Base-by-base conservation (phyloP, 345 rosid genomes). In the Citrus glauca region DNA sequence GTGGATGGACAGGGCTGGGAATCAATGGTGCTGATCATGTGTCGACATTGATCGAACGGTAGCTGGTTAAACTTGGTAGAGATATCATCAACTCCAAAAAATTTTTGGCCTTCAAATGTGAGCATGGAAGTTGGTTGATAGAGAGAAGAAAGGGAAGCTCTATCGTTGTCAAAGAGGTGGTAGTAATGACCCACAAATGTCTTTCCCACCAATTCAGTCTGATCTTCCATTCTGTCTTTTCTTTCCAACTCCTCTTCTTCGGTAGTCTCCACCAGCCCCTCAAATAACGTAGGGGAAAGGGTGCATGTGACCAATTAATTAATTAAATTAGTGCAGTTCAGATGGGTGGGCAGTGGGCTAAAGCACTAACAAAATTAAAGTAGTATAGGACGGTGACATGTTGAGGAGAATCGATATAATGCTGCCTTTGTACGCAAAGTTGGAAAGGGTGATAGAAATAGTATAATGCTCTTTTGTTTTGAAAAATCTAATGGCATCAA, bases 101-200 rank as follows among this genome's bases (percentile, higher is more conserved):
- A 48, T 79, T 84, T 87, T 78, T 91, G 92, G 19, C 98, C 97
- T 76, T 94, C 97, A 9, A 94, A 92, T 53, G 91, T 89, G n/a
- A 94, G 88, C 90, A 91, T 88, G 48, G 98, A 94, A 71, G 80
- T 74, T 4, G 90, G 82, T 74, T 86, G 89, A 84, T 92, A 92
- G 32, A 94, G 94, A 9, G 87, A 71, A 4, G 84, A 72, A 4
- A 94, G 86, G 20, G 91, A 81, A 1, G 82, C 24, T 14, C 97
- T 83, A 77, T 89, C 90, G 2, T 75, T 86, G 66, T 94, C 97
- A 69, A 94, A 92, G 64, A 92, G 92, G 69, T 85, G 72, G 84
- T 90, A 91, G 80, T 92, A 94, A 74, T 91, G 94, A 80, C 88
- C 86, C 75, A 90, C 96, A 77, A 94, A 94, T 3, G 97, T 90